Evolutionary conservation across 495 filamentous ascomycete species (phyloP).

Genomic region (Aspergillus avenaceus): DNA sequence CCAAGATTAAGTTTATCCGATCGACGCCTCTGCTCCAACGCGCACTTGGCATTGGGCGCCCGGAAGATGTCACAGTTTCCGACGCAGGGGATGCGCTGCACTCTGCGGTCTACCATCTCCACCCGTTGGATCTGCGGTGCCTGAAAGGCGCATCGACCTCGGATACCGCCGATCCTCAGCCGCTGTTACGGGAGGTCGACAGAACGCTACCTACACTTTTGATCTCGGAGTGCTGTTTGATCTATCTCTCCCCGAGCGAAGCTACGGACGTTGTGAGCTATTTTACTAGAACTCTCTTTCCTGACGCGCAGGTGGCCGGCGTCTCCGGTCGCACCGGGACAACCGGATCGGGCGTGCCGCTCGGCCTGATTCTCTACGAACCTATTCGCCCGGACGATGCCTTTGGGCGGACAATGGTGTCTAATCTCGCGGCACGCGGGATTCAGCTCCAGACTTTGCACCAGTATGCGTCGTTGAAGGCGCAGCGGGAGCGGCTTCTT

Average conservation of each 20-base stretch:
- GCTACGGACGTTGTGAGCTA: slow-evolving; percentile 62
- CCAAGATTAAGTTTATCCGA: slow-evolving; percentile 57
- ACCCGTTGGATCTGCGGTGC: slow-evolving; percentile 75
- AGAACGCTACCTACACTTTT: slow-evolving; percentile 69
- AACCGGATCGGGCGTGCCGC: slow-evolving; percentile 13
- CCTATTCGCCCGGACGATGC: slow-evolving; percentile 77
- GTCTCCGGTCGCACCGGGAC: neutral
- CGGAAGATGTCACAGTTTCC: slow-evolving; percentile 30
- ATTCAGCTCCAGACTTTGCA: slow-evolving; percentile 81
- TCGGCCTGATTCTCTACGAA: slow-evolving; percentile 80
- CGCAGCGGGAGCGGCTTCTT: slow-evolving; percentile 62
- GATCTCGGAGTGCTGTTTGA: slow-evolving; percentile 90
- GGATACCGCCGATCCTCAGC: slow-evolving; percentile 15
- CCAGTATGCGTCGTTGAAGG: slow-evolving; percentile 58
- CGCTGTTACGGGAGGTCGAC: slow-evolving; percentile 37
- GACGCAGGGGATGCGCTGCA: slow-evolving; percentile 37
- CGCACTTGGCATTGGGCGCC: slow-evolving; percentile 19
- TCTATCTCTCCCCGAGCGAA: slow-evolving; percentile 67
- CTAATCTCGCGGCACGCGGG: slow-evolving; percentile 79
- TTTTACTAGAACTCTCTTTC: slow-evolving; percentile 55
- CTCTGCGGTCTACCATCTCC: slow-evolving; percentile 60
- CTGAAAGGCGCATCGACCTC: slow-evolving; percentile 29
- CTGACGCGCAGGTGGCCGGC: neutral
- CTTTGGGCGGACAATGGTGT: slow-evolving; percentile 86
- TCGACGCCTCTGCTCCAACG: slow-evolving; percentile 34